Evolutionary conservation across 2,329 filamentous ascomycete species (phyloP), one percentile per base, ranked within the genome.

Genomic region (Onygena corvina): DNA sequence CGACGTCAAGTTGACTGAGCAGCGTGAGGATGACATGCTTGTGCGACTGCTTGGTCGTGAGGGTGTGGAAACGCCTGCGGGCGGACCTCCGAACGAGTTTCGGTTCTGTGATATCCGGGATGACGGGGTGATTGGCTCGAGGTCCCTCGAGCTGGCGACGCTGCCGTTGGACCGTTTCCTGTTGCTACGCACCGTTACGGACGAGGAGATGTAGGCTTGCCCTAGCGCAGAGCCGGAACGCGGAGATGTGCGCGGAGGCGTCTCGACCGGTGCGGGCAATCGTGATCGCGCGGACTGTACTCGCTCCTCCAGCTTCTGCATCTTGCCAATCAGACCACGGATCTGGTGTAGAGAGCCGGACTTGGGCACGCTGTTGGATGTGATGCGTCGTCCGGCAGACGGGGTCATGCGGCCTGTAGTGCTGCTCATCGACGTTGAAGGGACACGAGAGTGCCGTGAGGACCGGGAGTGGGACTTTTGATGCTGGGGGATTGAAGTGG

Each of bases 291-390:
- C 92, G 20, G 83, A 87, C 53, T 96, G 88, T 7, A 98, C 90
- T 38, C 92, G 80, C 54, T 92, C 86, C 65, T 96, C 92, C 53
- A 98, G 81, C 57, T 87, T 86, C 67, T 95, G 87, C 88, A 96
- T 95, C 69, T 96, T 92, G 23, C 87, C 89, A 51, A 93, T 94
- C 56, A 98, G 80, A 25, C 83, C 84, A 55, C 90, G 86, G 60
- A 98, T 94, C 64, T 98, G 92, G 56, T 85, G 84, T 46, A 98
- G 78, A 1, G 92, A 96, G 54, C 77, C 76, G 25, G 79, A 54
- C 35, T 49, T 54, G 16, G 50, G 50, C 8, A 52, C 49, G 53
- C 51, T 48, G 48, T 52, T 52, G 57, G 55, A 54, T 49, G 54
- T 35, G 36, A 50, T 51, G 29, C 62, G 64, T 29, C 68, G 65